These are phyloP conservation scores for Cantharellus anzutake DNA, from an alignment of 768 basidiomycete genomes.

Conservation along the genomic window DNA sequence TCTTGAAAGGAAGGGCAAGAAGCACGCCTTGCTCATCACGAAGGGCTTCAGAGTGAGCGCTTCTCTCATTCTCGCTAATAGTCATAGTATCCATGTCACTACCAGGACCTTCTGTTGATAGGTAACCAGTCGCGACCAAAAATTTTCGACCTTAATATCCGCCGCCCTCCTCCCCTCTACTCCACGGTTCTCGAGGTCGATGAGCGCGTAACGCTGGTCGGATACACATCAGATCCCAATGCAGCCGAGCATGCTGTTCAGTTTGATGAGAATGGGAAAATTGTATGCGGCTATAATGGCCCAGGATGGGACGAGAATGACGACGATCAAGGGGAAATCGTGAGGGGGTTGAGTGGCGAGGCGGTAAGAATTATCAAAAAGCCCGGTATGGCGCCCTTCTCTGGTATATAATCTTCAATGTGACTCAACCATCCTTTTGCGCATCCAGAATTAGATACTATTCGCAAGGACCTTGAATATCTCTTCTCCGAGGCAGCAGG, in stretches of 20 bases:
- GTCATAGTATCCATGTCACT: not conserved
- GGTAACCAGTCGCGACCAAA: constrained; percentile 88
- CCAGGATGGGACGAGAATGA: constrained; percentile 62
- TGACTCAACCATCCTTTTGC: not conserved
- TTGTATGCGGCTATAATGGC: constrained; percentile 51
- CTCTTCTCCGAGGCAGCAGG: constrained; percentile 48
- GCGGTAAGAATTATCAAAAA: constrained; percentile 65
- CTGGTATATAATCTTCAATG: not conserved
- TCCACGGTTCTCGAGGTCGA: constrained; percentile 48
- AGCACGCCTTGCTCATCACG: constrained; percentile 80
- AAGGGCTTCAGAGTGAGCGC: constrained; percentile 47
- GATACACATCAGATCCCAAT: constrained; percentile 78
- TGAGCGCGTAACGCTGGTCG: constrained; percentile 87
- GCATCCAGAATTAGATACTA: constrained; percentile 29
- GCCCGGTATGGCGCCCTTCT: constrained; percentile 29
- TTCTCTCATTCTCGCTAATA: not conserved
- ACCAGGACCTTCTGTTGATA: constrained; percentile 65
- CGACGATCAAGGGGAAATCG: constrained; percentile 28
- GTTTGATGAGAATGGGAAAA: constrained; percentile 53
- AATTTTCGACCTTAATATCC: constrained; percentile 90
- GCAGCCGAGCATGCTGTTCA: constrained; percentile 56
- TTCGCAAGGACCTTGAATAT: constrained; percentile 42
- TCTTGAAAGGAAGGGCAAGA: constrained; percentile 84
- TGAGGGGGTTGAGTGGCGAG: constrained; percentile 71
- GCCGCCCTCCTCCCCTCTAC: constrained; percentile 58